phyloP scores from a whole-genome alignment of 305 asterid genomes.

The Fraxinus nigra region DNA sequence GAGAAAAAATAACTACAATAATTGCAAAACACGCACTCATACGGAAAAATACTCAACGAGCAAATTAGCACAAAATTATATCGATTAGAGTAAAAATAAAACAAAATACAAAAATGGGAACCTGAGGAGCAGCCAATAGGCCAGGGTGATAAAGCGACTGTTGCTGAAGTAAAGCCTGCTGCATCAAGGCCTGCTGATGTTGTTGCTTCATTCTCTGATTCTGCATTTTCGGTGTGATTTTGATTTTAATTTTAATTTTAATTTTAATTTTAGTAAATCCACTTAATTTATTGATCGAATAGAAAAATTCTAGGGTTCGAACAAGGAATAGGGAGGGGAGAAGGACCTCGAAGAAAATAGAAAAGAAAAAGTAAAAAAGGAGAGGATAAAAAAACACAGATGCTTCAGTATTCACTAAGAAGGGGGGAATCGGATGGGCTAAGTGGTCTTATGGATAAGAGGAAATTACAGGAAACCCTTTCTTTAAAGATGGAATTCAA shows the following conservation, averaged over 20 bases:
- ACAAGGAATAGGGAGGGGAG: constrained; percentile 29
- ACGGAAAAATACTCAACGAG: neutral
- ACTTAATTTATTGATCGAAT: constrained; percentile 22
- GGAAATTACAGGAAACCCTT: too few species aligned
- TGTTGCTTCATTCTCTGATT: constrained; percentile 78
- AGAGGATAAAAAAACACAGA: neutral
- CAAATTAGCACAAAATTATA: neutral
- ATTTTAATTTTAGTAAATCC: constrained; percentile 1
- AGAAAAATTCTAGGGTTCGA: constrained; percentile 32
- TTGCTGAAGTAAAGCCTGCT: constrained; percentile 87
- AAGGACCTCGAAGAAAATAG: constrained; percentile 24
- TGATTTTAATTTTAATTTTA: constrained; percentile 7
- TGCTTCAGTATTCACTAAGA: neutral
- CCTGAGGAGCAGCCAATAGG: constrained; percentile 92
- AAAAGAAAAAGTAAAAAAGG: neutral
- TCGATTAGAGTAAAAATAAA: neutral
- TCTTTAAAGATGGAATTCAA: too few species aligned
- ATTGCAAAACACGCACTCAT: neutral
- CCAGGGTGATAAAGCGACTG: constrained; percentile 88
- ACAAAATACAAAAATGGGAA: constrained; percentile 10
- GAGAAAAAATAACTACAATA: neutral
- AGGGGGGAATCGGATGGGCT: constrained; percentile 2
- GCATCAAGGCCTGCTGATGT: constrained; percentile 87
- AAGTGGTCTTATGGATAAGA: neutral
- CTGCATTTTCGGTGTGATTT: constrained; percentile 51